Percentiles rank a stretch among this genome's conserved stretches.
phyloP scores from a whole-genome alignment of 2,329 filamentous ascomycete species.

The Hypoxylon sp. region DNA sequence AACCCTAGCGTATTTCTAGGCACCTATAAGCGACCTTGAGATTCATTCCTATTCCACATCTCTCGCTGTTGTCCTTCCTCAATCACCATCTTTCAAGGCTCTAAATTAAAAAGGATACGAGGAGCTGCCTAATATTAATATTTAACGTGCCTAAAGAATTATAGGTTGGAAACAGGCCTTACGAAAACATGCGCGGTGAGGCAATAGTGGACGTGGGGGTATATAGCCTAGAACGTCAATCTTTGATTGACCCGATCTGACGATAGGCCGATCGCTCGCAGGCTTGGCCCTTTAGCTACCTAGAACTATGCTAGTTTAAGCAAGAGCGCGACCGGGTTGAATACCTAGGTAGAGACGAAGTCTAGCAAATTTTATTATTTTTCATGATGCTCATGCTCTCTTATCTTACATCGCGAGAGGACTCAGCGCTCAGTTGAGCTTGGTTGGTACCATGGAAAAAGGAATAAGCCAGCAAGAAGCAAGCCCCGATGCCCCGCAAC shows the following conservation, averaged over 20 bases:
- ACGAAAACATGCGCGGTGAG: conserved; percentile 7
- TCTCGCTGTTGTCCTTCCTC: no score
- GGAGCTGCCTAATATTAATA: no score
- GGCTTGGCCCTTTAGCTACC: conserved; percentile 20
- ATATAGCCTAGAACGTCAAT: not conserved
- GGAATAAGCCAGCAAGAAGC: conserved; percentile 17
- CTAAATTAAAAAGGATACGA: no score
- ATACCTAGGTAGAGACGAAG: conserved; percentile 1
- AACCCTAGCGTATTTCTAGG: no score
- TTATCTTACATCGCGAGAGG: not conserved
- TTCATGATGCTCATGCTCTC: not conserved
- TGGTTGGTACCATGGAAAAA: conserved; percentile 34
- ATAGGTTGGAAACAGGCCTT: not conserved
- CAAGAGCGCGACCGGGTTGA: conserved; percentile 2
- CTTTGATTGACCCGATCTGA: conserved; percentile 6
- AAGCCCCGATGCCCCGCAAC: conserved; percentile 1
- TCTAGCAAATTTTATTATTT: conserved; percentile 16
- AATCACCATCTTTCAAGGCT: no score
- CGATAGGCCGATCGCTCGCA: conserved; percentile 6
- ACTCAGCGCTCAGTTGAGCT: not conserved
- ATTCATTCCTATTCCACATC: no score
- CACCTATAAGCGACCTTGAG: no score
- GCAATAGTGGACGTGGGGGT: conserved; percentile 29
- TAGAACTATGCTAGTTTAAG: conserved; percentile 16
- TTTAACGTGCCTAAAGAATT: not conserved